Evolutionary conservation across 257 asterid genomes (phyloP).

Genomic region (Agastache rugosa): DNA sequence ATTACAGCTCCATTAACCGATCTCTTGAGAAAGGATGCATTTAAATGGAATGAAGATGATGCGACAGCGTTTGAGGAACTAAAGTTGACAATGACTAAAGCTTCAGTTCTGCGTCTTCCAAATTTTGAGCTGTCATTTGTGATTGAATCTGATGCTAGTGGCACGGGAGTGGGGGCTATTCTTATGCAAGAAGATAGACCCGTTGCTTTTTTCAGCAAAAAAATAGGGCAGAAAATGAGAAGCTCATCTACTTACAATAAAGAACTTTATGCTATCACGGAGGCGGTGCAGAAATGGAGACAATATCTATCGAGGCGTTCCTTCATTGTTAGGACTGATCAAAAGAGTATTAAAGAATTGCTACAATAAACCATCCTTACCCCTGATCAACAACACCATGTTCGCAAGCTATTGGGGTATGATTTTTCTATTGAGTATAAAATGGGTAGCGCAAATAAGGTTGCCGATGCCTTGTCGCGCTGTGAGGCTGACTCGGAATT

Average conservation of each 20-base stretch:
- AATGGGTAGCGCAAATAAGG: not conserved
- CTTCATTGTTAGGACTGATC: not conserved
- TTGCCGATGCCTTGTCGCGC: not conserved
- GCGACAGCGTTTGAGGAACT: not conserved
- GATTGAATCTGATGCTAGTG: not conserved
- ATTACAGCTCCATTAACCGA: not conserved
- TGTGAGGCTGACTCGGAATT: no score
- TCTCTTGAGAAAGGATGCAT: not conserved
- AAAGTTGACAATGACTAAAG: not conserved
- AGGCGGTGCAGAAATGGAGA: not conserved
- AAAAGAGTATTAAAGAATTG: not conserved
- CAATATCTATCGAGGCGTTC: not conserved
- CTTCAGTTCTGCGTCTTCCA: not conserved
- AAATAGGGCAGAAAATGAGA: not conserved
- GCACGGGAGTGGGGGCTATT: no score
- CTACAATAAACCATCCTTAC: not conserved
- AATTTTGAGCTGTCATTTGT: not conserved
- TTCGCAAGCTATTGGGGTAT: not conserved
- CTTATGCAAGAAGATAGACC: not conserved
- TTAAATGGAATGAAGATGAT: not conserved
- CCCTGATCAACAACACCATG: not conserved
- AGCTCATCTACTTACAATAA: not conserved
- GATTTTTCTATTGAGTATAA: not conserved
- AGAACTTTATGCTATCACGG: not conserved
- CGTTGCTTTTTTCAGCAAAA: not conserved